Evolutionary conservation across 2,329 filamentous ascomycete species (phyloP).

Genomic region (Neofusicoccum ribis): DNA sequence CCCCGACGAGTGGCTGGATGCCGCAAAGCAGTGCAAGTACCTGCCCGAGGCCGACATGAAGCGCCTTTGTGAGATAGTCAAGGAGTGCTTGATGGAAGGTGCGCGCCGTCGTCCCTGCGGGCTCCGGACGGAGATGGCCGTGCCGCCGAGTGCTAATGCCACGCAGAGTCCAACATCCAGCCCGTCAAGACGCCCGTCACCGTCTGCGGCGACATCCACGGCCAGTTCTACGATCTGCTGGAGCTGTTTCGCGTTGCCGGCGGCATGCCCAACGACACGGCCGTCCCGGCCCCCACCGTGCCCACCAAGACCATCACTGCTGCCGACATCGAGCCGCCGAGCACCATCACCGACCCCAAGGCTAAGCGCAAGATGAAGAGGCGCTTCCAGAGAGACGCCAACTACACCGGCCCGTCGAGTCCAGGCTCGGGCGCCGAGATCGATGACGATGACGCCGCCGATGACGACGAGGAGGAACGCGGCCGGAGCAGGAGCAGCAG

Average conservation of each 20-base stretch:
- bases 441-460: conserved; percentile 52
- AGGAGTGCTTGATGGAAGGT: conserved; percentile 99
- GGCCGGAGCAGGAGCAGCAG: conserved; percentile 47
- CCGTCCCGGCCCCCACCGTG: conserved; percentile 67
- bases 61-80: conserved; percentile 96
- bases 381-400: conserved; percentile 50
- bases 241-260: conserved; percentile 96
- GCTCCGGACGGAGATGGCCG: not conserved
- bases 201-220: conserved; percentile 96
- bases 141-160: not conserved
- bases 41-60: conserved; percentile 97
- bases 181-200: conserved; percentile 96
- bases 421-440: conserved; percentile 44
- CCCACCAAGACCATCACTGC: conserved; percentile 74
- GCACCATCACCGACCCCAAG: conserved; percentile 83
- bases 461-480: conserved; percentile 50
- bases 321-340: conserved; percentile 90
- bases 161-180: conserved; percentile 92
- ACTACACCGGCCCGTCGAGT: conserved; percentile 54
- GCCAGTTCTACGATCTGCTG: conserved; percentile 96
- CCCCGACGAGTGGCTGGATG: conserved; percentile 93
- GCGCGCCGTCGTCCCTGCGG: conserved; percentile 26
- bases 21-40: conserved; percentile 96
- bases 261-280: conserved; percentile 84
- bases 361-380: conserved; percentile 78